Conservation (phyloP, 106 monocot species). For the Posidonia australis region DNA sequence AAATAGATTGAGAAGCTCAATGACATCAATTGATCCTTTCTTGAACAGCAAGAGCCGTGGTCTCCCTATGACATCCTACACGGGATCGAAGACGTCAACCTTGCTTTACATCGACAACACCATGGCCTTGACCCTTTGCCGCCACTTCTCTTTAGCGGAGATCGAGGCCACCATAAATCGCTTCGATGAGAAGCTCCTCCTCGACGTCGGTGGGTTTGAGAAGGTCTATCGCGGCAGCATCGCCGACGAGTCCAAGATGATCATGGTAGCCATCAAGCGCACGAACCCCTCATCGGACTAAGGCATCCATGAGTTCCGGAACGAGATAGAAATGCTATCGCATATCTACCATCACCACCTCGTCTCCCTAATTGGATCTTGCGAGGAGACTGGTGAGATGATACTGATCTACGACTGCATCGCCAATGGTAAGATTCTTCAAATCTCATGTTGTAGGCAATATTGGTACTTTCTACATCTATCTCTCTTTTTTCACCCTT, state of each 20-base stretch:
- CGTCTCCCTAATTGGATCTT: conserved; percentile 9
- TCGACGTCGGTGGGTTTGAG: conserved; percentile 71
- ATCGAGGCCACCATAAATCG: conserved; percentile 52
- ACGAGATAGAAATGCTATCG: conserved; percentile 5
- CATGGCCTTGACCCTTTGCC: conserved; percentile 52
- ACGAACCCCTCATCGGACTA: not conserved
- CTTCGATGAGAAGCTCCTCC: conserved; percentile 53
- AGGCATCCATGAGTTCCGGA: conserved; percentile 1
- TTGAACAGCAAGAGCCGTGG: no score
- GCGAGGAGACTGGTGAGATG: conserved; percentile 14
- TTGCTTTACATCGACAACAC: no score
- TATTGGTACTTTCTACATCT: no score
- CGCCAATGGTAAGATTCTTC: no score
- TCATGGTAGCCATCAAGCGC: not conserved
- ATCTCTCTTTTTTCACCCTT: no score
- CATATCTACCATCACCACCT: conserved; percentile 9
- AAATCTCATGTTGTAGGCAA: no score
- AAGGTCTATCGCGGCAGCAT: conserved; percentile 45
- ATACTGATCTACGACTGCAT: conserved; percentile 16
- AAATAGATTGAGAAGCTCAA: not conserved
- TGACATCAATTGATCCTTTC: not conserved
- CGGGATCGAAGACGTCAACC: not conserved
- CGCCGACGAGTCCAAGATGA: not conserved
- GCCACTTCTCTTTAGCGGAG: conserved; percentile 62
- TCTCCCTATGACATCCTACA: not conserved